Conservation (phyloP, 192 early-diverging fungal genomes). For the Umbelopsis vinacea region DNA sequence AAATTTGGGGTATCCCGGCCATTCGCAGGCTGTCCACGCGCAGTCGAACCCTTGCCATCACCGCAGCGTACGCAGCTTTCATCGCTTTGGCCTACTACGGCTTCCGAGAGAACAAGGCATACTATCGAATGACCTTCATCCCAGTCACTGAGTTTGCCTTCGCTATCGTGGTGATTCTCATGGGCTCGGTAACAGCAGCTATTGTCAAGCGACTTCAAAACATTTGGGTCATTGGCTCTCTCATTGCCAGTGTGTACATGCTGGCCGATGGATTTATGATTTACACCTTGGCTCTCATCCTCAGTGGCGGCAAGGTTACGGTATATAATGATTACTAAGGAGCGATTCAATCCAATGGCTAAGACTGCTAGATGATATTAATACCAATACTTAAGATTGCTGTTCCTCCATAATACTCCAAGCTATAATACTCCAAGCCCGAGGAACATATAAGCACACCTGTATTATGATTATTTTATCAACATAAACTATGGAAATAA, state of each 20-base stretch:
- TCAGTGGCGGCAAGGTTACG: conserved; percentile 20
- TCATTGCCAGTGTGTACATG: conserved; percentile 1
- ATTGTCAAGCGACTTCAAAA: background rate
- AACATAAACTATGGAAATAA: too few species aligned
- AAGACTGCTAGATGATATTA: too few species aligned
- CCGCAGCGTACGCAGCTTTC: conserved; percentile 10
- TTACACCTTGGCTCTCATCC: conserved; percentile 19
- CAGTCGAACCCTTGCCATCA: background rate
- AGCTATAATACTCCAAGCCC: too few species aligned
- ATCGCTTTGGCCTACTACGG: conserved; percentile 9
- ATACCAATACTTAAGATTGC: too few species aligned
- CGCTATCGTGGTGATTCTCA: conserved; percentile 1
- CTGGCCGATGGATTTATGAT: conserved; percentile 1
- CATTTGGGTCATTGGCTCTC: background rate
- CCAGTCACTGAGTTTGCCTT: conserved; percentile 29
- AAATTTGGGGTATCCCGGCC: conserved; percentile 26
- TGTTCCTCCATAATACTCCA: too few species aligned
- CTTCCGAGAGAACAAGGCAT: conserved; percentile 22
- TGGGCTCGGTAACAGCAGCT: conserved; percentile 7
- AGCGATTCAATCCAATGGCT: background rate
- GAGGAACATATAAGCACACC: too few species aligned
- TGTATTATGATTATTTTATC: too few species aligned
- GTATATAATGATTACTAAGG: conserved; percentile 39
- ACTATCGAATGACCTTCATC: conserved; percentile 32
- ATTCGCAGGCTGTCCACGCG: background rate